phyloP scores from a whole-genome alignment of 1,139 yeast genomes.

The Diutina ranongensis region DNA sequence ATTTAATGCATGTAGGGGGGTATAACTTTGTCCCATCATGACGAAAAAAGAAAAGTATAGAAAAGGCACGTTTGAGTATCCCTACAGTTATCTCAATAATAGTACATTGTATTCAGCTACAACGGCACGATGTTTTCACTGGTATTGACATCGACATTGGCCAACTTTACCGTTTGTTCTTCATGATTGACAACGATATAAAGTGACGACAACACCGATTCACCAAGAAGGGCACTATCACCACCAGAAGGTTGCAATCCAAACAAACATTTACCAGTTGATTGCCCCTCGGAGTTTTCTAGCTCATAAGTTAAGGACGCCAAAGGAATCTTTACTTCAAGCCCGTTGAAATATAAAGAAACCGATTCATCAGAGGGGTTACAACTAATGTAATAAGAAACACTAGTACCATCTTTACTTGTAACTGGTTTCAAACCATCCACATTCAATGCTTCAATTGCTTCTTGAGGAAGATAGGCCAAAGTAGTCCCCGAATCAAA shows the following conservation, averaged over 20 bases:
- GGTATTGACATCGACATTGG: neutral
- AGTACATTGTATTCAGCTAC: too few species aligned
- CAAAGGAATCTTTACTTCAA: neutral
- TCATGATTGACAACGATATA: neutral
- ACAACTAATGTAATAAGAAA: neutral
- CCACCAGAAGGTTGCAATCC: neutral
- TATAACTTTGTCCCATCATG: too few species aligned
- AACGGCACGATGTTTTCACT: neutral
- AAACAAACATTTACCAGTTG: neutral
- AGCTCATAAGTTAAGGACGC: neutral
- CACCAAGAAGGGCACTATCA: neutral
- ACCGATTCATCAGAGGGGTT: neutral
- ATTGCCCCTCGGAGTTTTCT: neutral
- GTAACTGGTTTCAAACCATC: too few species aligned
- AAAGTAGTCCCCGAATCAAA: neutral
- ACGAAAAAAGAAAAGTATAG: too few species aligned
- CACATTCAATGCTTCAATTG: neutral
- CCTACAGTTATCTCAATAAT: too few species aligned
- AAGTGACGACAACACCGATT: neutral
- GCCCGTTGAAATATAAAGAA: neutral
- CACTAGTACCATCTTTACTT: neutral
- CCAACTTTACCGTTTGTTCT: neutral
- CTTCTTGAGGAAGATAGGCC: neutral
- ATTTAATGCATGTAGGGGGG: too few species aligned
- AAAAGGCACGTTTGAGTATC: too few species aligned